Base-by-base conservation (phyloP, 2,329 filamentous ascomycete genomes). In the Colletotrichum echinochloae region DNA sequence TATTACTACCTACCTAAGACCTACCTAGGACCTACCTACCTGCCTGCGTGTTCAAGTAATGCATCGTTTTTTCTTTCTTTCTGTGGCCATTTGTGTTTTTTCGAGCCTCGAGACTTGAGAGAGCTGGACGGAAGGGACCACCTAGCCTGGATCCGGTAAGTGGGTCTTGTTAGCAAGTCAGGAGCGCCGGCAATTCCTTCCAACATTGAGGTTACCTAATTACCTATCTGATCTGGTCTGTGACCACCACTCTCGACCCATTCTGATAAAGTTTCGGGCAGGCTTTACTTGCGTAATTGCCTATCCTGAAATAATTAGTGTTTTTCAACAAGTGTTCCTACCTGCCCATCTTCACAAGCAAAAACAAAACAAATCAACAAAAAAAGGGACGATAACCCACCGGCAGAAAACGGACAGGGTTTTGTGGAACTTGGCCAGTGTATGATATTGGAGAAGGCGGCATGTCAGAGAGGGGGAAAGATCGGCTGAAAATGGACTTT, bases 401-500 rank as follows among this genome's bases (percentile, higher is more conserved):
- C 51, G 35, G 51, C 44, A 52, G 44, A 57, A 39, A 37, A 44
- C 35, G 60, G 39, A 51, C 46, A n/a, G 30, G 20, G 33, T 33
- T 20, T 23, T 44, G 26, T n/a, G n/a, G n/a, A 46, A 26, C 16
- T 28, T 37, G 14, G 28, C 18, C 9, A 28, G 6, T 1, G 41
- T 44, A 28, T 49, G 23, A 30, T 20, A 33, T 52, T 62, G 57
- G 41, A 35, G 41, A 60, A 60, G 44, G 44, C 28, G 9, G 28
- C 9, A n/a, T 33, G 20, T n/a, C 30, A 35, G 20, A 37, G 48
- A n/a, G 18, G 20, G 20, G 3, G 12, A 56, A 39, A 70, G 49
- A 70, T 61, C 12, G 28, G 39, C 63, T 44, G 33, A 60, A 66
- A 54, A 59, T 37, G 57, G 7, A 44, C n/a, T 66, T 65, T 60